Percentiles rank a stretch among this genome's conserved stretches.
Conservation (phyloP, 176 grass and related monocot genomes). For the Oryza meyeriana region DNA sequence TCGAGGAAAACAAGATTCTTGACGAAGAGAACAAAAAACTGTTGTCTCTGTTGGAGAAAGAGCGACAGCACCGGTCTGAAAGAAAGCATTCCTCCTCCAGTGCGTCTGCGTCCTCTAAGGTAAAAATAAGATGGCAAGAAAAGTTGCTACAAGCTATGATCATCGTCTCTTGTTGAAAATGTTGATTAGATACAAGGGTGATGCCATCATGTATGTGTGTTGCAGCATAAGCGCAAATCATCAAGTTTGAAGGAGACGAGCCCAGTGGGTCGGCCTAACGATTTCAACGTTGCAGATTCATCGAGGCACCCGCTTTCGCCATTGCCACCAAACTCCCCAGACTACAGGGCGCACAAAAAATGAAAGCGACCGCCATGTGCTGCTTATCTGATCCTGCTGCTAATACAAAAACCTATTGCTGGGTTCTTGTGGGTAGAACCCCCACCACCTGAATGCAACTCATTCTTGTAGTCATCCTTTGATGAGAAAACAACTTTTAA, state of each 20-base stretch:
- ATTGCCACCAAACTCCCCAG: constrained; percentile 60
- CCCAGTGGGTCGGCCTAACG: constrained; percentile 34
- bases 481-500: background rate
- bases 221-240: constrained; percentile 80
- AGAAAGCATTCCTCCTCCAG: constrained; percentile 60
- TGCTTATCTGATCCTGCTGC: constrained; percentile 22
- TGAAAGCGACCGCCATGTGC: constrained; percentile 2
- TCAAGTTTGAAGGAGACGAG: constrained; percentile 53
- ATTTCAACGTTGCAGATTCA: constrained; percentile 50
- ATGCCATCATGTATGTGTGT: background rate
- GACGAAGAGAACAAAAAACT: constrained; percentile 78
- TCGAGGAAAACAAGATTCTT: constrained; percentile 72
- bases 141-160: background rate
- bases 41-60: constrained; percentile 50
- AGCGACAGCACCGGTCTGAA: constrained; percentile 53
- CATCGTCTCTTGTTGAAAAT: background rate
- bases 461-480: background rate
- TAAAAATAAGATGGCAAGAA: constrained; percentile 42
- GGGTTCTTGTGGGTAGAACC: background rate
- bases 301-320: constrained; percentile 68
- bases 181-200: background rate
- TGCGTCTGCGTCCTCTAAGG: constrained; percentile 51
- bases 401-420: background rate
- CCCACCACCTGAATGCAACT: background rate
- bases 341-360: constrained; percentile 70